phyloP scores from a whole-genome alignment of 1,284 basidiomycete species.

The Tilletia walkeri region DNA sequence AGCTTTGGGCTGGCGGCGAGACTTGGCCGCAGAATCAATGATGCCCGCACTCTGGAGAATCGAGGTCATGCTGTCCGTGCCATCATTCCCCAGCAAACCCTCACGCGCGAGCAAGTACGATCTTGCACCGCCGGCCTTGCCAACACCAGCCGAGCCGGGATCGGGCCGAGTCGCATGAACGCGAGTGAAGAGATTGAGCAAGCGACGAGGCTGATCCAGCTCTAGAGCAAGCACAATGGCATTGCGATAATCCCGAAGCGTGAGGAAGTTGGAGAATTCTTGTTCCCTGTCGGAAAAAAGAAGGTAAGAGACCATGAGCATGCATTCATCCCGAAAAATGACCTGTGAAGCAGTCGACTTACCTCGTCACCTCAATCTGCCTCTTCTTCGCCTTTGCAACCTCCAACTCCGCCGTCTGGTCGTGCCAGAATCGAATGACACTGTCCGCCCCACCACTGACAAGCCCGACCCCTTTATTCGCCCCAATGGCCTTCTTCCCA shows the following conservation, averaged over 20 bases:
- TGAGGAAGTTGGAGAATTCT: constrained; percentile 86
- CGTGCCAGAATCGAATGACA: constrained; percentile 87
- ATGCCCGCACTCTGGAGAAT: constrained; percentile 84
- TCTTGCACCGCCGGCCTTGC: neutral
- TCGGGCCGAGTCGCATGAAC: constrained; percentile 29
- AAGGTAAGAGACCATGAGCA: neutral
- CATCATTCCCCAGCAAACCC: neutral
- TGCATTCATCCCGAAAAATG: neutral
- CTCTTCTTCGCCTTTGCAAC: constrained; percentile 58
- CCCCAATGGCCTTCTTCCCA: constrained; percentile 39
- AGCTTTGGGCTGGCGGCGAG: constrained; percentile 17
- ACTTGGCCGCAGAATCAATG: constrained; percentile 66
- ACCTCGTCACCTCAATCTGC: constrained; percentile 33
- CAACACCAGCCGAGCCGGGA: neutral
- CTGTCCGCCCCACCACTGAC: constrained; percentile 94
- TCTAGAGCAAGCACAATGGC: constrained; percentile 86
- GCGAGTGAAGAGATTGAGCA: constrained; percentile 72
- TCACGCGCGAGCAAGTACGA: constrained; percentile 9
- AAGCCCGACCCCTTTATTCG: constrained; percentile 72
- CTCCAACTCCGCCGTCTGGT: constrained; percentile 78
- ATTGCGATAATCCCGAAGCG: constrained; percentile 81
- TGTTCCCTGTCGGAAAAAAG: constrained; percentile 69
- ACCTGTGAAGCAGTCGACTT: neutral
- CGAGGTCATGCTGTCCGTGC: constrained; percentile 64
- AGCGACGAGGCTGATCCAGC: constrained; percentile 87